These are phyloP conservation scores for Lunularia cruciata DNA, from an alignment of 225 moss, liverwort and hornwort species.

Conservation along the genomic window DNA sequence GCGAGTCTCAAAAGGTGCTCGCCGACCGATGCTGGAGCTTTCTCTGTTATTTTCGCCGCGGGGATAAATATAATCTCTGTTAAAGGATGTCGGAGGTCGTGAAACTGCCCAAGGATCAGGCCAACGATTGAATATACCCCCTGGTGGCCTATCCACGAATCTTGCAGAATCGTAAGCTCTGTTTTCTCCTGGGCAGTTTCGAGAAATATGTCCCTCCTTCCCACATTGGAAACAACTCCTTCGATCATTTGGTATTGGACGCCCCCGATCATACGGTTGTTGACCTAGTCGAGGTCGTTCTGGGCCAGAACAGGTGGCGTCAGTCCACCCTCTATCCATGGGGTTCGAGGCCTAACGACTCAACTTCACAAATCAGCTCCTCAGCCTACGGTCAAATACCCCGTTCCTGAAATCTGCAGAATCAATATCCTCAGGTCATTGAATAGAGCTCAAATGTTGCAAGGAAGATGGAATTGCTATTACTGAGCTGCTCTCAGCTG, in stretches of 20 bases:
- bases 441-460: not conserved
- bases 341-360: not conserved
- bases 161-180: conserved; percentile 28
- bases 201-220: conserved; percentile 40
- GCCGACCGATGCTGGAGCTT: conserved; percentile 25
- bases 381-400: conserved; percentile 24
- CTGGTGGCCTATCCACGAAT: conserved; percentile 11
- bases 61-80: conserved; percentile 18
- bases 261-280: conserved; percentile 47
- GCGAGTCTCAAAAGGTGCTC: conserved; percentile 28
- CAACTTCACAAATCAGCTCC: conserved; percentile 11
- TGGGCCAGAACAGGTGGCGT: conserved; percentile 29
- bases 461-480: too few species aligned
- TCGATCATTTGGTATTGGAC: conserved; percentile 25
- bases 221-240: conserved; percentile 36
- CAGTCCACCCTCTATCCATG: conserved; percentile 48
- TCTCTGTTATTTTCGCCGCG: conserved; percentile 33
- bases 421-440: not conserved
- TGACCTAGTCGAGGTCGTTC: conserved; percentile 49
- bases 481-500: too few species aligned
- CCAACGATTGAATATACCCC: conserved; percentile 23
- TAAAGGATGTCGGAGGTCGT: conserved; percentile 2
- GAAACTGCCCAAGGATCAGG: conserved; percentile 14
- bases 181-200: conserved; percentile 25
- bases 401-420: conserved; percentile 33